phyloP scores from a whole-genome alignment of 306 rosid genomes.

The Carpinus viminea region DNA sequence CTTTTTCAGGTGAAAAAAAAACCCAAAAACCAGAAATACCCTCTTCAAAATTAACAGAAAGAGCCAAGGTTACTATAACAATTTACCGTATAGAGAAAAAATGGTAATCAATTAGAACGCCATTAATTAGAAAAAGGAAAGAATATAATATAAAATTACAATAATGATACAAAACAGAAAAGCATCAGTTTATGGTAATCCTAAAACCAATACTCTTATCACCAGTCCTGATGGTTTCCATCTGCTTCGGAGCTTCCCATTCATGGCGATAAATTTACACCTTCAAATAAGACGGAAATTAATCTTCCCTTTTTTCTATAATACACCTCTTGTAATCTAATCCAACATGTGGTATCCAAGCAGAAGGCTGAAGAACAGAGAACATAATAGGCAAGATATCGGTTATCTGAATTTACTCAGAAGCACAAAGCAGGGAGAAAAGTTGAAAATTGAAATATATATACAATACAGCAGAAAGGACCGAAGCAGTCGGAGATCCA shows the following conservation, averaged over 20 bases:
- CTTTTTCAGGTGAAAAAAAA: no score
- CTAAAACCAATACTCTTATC: not conserved
- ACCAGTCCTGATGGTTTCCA: not conserved
- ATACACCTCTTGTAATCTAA: slow-evolving; percentile 1
- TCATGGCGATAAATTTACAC: not conserved
- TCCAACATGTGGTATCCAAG: slow-evolving; percentile 3
- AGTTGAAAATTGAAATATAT: slow-evolving; percentile 24
- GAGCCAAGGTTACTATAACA: no score
- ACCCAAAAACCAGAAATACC: no score
- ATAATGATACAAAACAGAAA: not conserved
- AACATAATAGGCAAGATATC: slow-evolving; percentile 8
- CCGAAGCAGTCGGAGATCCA: slow-evolving; percentile 10
- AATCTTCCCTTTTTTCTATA: not conserved
- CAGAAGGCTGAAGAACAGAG: slow-evolving; percentile 14
- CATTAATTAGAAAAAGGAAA: no score
- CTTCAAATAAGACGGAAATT: not conserved
- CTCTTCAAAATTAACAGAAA: no score
- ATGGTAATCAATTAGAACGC: no score
- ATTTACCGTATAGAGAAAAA: no score
- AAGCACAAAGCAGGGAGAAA: slow-evolving; percentile 21
- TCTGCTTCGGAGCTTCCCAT: not conserved
- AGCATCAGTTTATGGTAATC: not conserved
- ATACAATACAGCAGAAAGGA: slow-evolving; percentile 28
- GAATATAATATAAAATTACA: not conserved
- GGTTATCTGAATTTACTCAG: slow-evolving; percentile 12